These are phyloP conservation scores for Fusarium tricinctum DNA, from an alignment of 2,329 filamentous ascomycete genomes.

Conservation along the genomic window DNA sequence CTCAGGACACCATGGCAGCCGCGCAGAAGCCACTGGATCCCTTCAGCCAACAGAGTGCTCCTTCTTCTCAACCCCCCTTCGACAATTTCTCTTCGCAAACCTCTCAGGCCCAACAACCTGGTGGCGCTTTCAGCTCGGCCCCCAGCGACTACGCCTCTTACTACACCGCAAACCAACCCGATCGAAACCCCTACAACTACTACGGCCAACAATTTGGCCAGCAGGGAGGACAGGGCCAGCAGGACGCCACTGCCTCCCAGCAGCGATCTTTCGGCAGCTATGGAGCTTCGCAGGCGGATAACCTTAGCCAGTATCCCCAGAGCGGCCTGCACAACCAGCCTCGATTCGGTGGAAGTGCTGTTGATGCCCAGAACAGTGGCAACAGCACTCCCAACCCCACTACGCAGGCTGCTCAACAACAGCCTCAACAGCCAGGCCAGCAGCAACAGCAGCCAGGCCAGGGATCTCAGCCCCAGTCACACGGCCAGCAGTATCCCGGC, in stretches of 20 bases:
- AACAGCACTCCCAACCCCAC: slow-evolving; percentile 91
- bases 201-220: slow-evolving; percentile 74
- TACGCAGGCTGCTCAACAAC: slow-evolving; percentile 64
- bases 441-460: slow-evolving; percentile 59
- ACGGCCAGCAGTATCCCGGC: slow-evolving; percentile 66
- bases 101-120: slow-evolving; percentile 72
- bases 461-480: slow-evolving; percentile 61
- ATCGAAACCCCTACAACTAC: slow-evolving; percentile 84
- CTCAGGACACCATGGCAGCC: slow-evolving; percentile 70
- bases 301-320: slow-evolving; percentile 79
- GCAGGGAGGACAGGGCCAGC: slow-evolving; percentile 74
- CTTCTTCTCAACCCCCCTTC: slow-evolving; percentile 67
- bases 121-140: slow-evolving; percentile 78
- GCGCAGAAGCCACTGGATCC: slow-evolving; percentile 89
- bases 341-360: slow-evolving; percentile 68
- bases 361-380: slow-evolving; percentile 86
- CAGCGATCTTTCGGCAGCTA: slow-evolving; percentile 86
- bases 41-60: slow-evolving; percentile 80
- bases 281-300: slow-evolving; percentile 73
- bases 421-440: slow-evolving; percentile 63
- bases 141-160: slow-evolving; percentile 87
- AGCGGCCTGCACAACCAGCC: slow-evolving; percentile 73
- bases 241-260: slow-evolving; percentile 78
- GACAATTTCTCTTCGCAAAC: slow-evolving; percentile 73
- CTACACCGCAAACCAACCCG: slow-evolving; percentile 81